Evolutionary conservation across 2,329 filamentous ascomycete species (phyloP).

Genomic region (Nigrospora oryzae): DNA sequence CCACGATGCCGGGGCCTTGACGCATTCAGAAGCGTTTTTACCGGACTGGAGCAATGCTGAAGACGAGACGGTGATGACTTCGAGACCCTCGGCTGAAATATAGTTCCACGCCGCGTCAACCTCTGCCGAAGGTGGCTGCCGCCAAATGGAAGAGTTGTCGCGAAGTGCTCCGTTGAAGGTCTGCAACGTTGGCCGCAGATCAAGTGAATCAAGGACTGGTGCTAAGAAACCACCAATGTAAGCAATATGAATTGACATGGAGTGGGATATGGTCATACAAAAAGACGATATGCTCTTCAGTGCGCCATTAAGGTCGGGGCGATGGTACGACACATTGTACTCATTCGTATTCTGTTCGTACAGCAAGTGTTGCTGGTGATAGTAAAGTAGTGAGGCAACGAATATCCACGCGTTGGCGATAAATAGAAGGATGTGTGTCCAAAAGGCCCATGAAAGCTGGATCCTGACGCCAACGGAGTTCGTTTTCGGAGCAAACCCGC

Average conservation of each 20-base stretch:
- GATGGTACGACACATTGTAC: no score
- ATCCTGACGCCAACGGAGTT: no score
- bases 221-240: not conserved
- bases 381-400: no score
- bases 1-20: constrained; percentile 1
- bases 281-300: not conserved
- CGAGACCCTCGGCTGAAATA: not conserved
- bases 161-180: constrained; percentile 15
- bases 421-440: no score
- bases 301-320: not conserved
- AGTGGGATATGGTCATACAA: not conserved
- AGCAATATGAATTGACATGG: not conserved
- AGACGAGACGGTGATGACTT: not conserved
- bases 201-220: not conserved
- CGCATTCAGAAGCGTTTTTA: not conserved
- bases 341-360: no score
- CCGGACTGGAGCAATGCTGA: not conserved
- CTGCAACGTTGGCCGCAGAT: not conserved
- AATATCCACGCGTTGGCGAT: no score
- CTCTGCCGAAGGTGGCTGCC: not conserved
- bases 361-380: no score
- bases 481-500: no score
- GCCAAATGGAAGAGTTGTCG: constrained; percentile 1
- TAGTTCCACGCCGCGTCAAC: constrained; percentile 3
- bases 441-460: no score